Conservation (phyloP, 2,329 filamentous ascomycete species). For the Penicillium sp. region DNA sequence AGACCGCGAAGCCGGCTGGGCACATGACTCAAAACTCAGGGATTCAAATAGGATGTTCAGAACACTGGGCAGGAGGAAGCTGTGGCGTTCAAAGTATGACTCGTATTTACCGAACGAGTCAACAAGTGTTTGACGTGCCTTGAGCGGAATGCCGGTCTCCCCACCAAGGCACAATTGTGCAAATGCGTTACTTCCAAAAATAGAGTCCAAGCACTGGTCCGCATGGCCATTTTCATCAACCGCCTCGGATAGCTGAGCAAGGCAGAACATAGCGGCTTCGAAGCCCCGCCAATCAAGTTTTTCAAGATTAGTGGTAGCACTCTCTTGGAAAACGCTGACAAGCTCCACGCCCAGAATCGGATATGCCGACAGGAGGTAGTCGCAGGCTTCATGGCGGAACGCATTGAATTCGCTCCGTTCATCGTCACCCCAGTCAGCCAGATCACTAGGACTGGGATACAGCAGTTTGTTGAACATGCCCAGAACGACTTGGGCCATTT, state of each 20-base stretch:
- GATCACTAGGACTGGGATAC: constrained; percentile 36
- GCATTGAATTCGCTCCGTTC: constrained; percentile 44
- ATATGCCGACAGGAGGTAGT: constrained; percentile 47
- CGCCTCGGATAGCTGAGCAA: constrained; percentile 47
- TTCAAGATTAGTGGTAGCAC: constrained; percentile 33
- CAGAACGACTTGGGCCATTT: constrained; percentile 42
- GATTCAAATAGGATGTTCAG: constrained; percentile 49
- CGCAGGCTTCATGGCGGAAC: constrained; percentile 48
- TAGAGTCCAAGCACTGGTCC: constrained; percentile 41
- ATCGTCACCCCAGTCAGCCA: constrained; percentile 44
- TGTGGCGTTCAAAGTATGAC: constrained; percentile 46
- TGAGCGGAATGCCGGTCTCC: constrained; percentile 34
- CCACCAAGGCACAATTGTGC: constrained; percentile 33
- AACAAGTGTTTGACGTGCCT: constrained; percentile 43
- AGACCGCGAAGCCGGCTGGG: constrained; percentile 44
- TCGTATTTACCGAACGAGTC: constrained; percentile 47
- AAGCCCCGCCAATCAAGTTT: constrained; percentile 44
- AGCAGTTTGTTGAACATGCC: constrained; percentile 46
- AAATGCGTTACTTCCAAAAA: constrained; percentile 42
- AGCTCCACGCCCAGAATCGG: constrained; percentile 45
- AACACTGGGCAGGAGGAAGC: constrained; percentile 40
- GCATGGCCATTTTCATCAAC: constrained; percentile 46
- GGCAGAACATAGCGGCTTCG: constrained; percentile 46
- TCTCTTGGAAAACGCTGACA: constrained; percentile 43
- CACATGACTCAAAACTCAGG: constrained; percentile 42